A percentile compares a stretch with the other conserved stretches of the same genome.
These are phyloP conservation scores for Trichoderma lentiforme DNA, from an alignment of 2,329 filamentous ascomycete genomes.

Conservation along the genomic window DNA sequence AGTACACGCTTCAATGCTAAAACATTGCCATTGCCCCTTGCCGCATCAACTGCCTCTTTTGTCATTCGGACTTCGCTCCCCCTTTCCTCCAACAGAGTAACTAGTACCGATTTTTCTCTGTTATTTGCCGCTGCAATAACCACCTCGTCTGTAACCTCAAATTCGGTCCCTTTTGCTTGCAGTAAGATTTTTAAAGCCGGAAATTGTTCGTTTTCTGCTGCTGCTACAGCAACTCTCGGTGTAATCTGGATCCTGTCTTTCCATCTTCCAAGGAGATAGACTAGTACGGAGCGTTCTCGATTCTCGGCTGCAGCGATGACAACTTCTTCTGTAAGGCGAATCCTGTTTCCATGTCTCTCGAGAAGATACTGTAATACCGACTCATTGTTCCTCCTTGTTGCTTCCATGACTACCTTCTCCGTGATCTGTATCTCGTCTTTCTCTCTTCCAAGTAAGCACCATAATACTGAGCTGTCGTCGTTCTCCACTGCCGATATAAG, in stretches of 20 bases:
- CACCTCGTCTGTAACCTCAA: not conserved
- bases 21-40: not conserved
- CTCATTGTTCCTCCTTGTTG: not conserved
- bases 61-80: not conserved
- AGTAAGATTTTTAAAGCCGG: not conserved
- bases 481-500: not conserved
- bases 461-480: not conserved
- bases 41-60: not conserved
- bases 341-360: not conserved
- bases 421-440: not conserved
- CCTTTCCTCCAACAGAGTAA: not conserved
- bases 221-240: not conserved
- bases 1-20: not conserved
- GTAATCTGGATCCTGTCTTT: not conserved
- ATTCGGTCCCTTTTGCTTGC: not conserved
- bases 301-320: not conserved
- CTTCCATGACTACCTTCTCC: not conserved
- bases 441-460: conserved; percentile 4
- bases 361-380: not conserved
- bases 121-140: not conserved
- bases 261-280: not conserved
- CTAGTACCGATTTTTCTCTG: not conserved
- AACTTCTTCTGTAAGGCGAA: not conserved
- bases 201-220: not conserved
- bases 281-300: not conserved